Evolutionary conservation across 2,329 filamentous ascomycete genomes (phyloP).

Genomic region (Pseudopithomyces chartarum): DNA sequence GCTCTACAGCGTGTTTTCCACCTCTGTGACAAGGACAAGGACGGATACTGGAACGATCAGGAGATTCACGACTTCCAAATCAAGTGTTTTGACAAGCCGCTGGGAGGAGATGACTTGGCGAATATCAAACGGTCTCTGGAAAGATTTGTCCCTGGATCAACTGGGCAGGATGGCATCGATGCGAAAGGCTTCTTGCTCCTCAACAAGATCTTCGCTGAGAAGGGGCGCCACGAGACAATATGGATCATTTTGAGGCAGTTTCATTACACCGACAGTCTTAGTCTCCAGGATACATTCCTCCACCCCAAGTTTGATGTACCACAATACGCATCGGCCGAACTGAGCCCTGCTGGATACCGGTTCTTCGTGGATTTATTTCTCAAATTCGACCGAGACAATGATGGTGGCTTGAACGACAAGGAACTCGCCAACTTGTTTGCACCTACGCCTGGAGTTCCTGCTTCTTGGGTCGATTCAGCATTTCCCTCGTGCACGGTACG

Average conservation of each 20-base stretch:
- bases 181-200: conserved; percentile 83
- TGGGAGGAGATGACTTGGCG: conserved; percentile 79
- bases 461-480: conserved; percentile 83
- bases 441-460: conserved; percentile 86
- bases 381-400: conserved; percentile 95
- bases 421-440: conserved; percentile 88
- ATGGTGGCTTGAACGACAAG: conserved; percentile 85
- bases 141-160: conserved; percentile 67
- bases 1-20: conserved; percentile 93
- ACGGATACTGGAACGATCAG: conserved; percentile 85
- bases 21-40: conserved; percentile 93
- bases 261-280: conserved; percentile 94
- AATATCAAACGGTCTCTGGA: conserved; percentile 90
- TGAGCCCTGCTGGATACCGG: conserved; percentile 91
- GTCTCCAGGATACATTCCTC: conserved; percentile 86
- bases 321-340: conserved; percentile 86
- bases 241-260: conserved; percentile 97
- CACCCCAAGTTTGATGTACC: conserved; percentile 95
- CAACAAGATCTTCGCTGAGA: conserved; percentile 96
- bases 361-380: conserved; percentile 98
- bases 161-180: conserved; percentile 70
- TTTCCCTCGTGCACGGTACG: conserved; percentile 94
- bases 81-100: conserved; percentile 87
- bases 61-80: conserved; percentile 91
- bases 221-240: conserved; percentile 95